Conservation (phyloP, 305 asterid genomes). For the Ilex paraguariensis region DNA sequence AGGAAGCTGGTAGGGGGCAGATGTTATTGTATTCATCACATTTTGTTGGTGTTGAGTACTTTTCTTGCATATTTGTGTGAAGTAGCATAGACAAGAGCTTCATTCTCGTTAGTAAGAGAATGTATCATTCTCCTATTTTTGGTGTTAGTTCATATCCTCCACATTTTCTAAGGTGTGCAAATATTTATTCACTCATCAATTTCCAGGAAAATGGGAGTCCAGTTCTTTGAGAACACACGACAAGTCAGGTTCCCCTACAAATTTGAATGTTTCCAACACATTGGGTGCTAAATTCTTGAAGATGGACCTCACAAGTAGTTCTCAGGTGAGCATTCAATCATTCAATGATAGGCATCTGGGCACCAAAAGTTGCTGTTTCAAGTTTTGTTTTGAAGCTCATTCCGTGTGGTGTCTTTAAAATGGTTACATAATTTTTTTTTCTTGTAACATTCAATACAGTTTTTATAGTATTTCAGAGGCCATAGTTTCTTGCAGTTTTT, state of each 20-base stretch:
- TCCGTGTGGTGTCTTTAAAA: neutral
- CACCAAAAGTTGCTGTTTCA: neutral
- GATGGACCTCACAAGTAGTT: conserved; percentile 23
- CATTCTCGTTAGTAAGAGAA: neutral
- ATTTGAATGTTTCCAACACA: conserved; percentile 21
- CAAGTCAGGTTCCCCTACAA: conserved; percentile 27
- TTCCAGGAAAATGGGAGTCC: conserved; percentile 45
- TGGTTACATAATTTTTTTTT: too few relatives aligned
- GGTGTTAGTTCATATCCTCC: neutral
- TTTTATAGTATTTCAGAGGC: neutral
- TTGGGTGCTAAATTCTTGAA: conserved; percentile 23
- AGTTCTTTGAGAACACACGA: conserved; percentile 30
- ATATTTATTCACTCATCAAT: conserved; percentile 8
- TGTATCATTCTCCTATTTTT: neutral
- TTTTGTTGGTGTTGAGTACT: neutral
- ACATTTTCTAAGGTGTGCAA: too few relatives aligned
- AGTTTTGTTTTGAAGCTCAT: neutral
- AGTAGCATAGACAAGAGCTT: neutral
- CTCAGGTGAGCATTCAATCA: conserved; percentile 39
- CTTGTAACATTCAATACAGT: neutral
- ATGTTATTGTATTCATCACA: neutral
- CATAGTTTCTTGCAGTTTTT: too few relatives aligned
- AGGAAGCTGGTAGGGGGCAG: too few relatives aligned
- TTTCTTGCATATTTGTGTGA: neutral
- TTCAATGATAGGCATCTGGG: neutral